These are phyloP conservation scores for Mucor plumbeus DNA, from an alignment of 371 early-diverging fungal species.

Conservation along the genomic window DNA sequence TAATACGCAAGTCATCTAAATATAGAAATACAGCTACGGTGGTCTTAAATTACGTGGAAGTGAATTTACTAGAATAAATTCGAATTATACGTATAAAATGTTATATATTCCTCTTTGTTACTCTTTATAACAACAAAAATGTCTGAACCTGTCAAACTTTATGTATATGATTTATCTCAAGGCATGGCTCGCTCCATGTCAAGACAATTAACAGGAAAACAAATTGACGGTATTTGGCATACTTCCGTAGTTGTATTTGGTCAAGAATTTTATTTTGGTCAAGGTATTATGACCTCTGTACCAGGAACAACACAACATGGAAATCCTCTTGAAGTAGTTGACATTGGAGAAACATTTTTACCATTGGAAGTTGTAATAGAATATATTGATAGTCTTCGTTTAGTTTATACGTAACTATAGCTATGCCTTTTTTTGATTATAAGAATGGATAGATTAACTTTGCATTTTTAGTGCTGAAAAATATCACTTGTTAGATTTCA, in stretches of 20 bases:
- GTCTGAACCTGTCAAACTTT: slow-evolving; percentile 64
- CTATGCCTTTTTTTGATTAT: neutral
- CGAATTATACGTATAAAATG: neutral
- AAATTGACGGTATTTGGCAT: slow-evolving; percentile 84
- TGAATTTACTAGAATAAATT: neutral
- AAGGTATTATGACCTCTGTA: slow-evolving; percentile 65
- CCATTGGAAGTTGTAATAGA: slow-evolving; percentile 82
- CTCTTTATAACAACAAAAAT: slow-evolving; percentile 10
- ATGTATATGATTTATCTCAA: slow-evolving; percentile 81
- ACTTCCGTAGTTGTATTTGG: slow-evolving; percentile 91
- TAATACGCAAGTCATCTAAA: neutral
- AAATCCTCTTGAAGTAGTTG: slow-evolving; percentile 67
- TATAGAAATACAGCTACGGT: neutral
- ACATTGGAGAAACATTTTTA: slow-evolving; percentile 84
- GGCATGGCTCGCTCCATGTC: slow-evolving; percentile 76
- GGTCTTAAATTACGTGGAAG: neutral
- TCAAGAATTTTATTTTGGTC: slow-evolving; percentile 86
- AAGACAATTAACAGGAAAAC: slow-evolving; percentile 21
- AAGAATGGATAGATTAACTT: neutral
- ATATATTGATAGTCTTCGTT: slow-evolving; percentile 72
- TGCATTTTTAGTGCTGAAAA: slow-evolving; percentile 62
- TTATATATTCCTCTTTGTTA: neutral
- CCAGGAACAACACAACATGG: slow-evolving; percentile 79
- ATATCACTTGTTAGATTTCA: slow-evolving; percentile 90
- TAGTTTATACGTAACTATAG: slow-evolving; percentile 60